A percentile compares a stretch with the other conserved stretches of the same genome.
Evolutionary conservation across 1,284 basidiomycete species (phyloP).

Genomic region (Cystobasidium slooffiae): DNA sequence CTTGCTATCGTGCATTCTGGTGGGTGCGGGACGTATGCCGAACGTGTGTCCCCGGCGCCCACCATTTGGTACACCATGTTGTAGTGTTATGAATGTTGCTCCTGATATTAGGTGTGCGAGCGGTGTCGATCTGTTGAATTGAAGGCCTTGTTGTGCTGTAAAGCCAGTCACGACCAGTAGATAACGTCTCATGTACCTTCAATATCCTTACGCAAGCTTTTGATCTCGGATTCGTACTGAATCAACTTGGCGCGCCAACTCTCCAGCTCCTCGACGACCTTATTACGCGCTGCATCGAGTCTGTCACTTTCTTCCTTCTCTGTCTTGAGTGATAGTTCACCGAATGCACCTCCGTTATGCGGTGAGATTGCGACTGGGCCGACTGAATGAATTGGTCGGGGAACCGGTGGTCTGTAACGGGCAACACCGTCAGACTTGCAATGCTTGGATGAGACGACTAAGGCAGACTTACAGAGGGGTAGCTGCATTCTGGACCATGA

Average conservation of each 20-base stretch:
- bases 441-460: neutral
- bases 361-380: conserved; percentile 8
- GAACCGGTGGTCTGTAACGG: neutral
- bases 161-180: neutral
- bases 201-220: conserved; percentile 33
- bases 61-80: too few species aligned
- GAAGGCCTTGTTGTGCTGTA: neutral
- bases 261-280: conserved; percentile 61
- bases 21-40: too few species aligned
- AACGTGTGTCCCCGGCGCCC: too few species aligned
- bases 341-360: conserved; percentile 46
- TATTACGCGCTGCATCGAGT: conserved; percentile 75
- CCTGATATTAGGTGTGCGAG: too few species aligned
- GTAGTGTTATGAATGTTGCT: too few species aligned
- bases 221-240: conserved; percentile 54
- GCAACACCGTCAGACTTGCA: neutral
- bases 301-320: conserved; percentile 81
- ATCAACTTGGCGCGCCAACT: conserved; percentile 54
- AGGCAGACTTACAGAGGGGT: conserved; percentile 72
- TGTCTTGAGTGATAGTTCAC: conserved; percentile 79
- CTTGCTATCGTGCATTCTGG: too few species aligned
- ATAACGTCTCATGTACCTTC: conserved; percentile 21
- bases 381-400: neutral
- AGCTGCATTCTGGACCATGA: conserved; percentile 79
- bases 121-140: neutral